Evolutionary conservation across 371 early-diverging fungal genomes (phyloP).

Genomic region (Apophysomyces variabilis): DNA sequence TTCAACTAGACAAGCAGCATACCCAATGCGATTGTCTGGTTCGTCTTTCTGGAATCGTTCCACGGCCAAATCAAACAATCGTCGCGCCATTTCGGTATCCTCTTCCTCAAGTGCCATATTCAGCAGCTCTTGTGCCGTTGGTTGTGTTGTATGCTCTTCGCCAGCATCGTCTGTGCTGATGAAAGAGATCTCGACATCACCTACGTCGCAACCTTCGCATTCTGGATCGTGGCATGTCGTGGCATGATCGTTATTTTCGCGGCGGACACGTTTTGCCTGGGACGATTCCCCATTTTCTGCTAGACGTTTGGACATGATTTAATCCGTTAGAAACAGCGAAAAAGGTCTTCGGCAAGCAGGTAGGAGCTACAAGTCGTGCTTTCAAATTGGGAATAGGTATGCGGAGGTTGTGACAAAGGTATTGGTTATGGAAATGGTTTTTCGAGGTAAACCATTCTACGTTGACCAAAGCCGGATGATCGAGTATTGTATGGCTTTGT

Average conservation of each 20-base stretch:
- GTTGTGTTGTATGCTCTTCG: constrained; percentile 31
- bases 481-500: no score
- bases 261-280: constrained; percentile 19
- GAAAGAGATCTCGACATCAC: constrained; percentile 64
- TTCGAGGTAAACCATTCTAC: no score
- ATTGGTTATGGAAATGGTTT: no score
- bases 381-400: no score
- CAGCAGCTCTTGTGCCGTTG: constrained; percentile 55
- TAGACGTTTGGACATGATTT: constrained; percentile 23
- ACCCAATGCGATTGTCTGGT: constrained; percentile 43
- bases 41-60: constrained; percentile 56
- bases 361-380: no score
- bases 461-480: no score
- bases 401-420: no score
- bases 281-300: constrained; percentile 19
- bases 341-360: no score
- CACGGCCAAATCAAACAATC: constrained; percentile 62
- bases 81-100: constrained; percentile 23
- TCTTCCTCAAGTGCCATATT: constrained; percentile 62
- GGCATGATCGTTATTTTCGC: constrained; percentile 40
- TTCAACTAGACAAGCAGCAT: constrained; percentile 48
- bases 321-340: no score
- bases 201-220: constrained; percentile 65
- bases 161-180: constrained; percentile 43
- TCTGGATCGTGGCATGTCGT: constrained; percentile 52